phyloP scores from a whole-genome alignment of 352 stramenopile species.

The Phytopythium boreale region DNA sequence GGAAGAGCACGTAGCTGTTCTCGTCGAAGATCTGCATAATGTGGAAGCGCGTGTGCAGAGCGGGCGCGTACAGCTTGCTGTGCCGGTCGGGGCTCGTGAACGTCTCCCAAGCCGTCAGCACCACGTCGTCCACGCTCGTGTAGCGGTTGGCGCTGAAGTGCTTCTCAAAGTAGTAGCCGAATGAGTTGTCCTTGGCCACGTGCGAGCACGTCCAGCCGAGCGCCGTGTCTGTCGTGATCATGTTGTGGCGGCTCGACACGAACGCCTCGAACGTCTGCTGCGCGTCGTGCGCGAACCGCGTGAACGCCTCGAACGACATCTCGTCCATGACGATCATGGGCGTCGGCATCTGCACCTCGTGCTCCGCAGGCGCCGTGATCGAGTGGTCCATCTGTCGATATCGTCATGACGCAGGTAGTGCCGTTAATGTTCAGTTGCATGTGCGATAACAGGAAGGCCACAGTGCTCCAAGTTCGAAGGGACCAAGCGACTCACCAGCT shows the following conservation, averaged over 20 bases:
- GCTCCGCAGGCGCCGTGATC: conserved; percentile 23
- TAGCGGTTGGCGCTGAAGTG: conserved; percentile 23
- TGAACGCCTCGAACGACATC: conserved; percentile 53
- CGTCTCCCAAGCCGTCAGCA: conserved; percentile 37
- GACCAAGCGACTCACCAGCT: conserved; percentile 23
- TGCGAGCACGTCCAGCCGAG: conserved; percentile 51
- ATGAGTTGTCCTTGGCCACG: conserved; percentile 42
- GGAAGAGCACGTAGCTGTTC: conserved; percentile 51
- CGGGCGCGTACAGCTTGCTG: conserved; percentile 47
- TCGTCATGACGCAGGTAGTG: neutral
- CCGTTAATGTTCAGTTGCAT: neutral
- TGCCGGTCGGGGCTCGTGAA: conserved; percentile 39
- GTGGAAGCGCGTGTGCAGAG: conserved; percentile 52
- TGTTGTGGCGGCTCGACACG: conserved; percentile 34
- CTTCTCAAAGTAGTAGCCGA: conserved; percentile 58
- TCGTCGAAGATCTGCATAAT: conserved; percentile 54
- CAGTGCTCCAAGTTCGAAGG: neutral
- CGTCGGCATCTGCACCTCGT: conserved; percentile 35
- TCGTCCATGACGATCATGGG: conserved; percentile 58
- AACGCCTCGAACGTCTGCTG: conserved; percentile 39
- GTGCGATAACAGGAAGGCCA: neutral
- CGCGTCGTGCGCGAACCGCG: conserved; percentile 38
- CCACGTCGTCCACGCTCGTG: conserved; percentile 22
- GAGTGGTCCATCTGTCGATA: conserved; percentile 42
- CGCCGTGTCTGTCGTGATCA: conserved; percentile 46